A percentile compares a stretch with the other conserved stretches of the same genome.
These are phyloP conservation scores for Earliella scabrosa DNA, from an alignment of 1,284 basidiomycete species.

Conservation along the genomic window DNA sequence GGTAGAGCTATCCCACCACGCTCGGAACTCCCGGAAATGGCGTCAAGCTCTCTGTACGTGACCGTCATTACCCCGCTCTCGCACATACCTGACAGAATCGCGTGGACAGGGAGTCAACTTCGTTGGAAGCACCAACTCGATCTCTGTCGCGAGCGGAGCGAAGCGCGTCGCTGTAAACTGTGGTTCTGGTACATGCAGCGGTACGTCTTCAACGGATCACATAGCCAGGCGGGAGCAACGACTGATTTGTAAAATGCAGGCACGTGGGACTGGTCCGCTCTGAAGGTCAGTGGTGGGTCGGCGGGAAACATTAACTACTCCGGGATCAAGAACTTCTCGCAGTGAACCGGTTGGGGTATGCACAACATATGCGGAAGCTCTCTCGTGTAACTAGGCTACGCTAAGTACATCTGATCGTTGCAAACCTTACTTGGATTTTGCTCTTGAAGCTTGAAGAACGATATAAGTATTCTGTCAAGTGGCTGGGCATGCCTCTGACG, in stretches of 20 bases:
- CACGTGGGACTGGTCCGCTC: slow-evolving; percentile 55
- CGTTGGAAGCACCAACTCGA: slow-evolving; percentile 30
- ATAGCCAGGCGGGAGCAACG: not conserved
- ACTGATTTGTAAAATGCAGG: slow-evolving; percentile 20
- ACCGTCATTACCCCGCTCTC: not conserved
- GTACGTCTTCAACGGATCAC: not conserved
- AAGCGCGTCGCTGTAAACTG: slow-evolving; percentile 39
- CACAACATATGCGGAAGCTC: no score
- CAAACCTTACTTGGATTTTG: no score
- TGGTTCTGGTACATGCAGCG: slow-evolving; percentile 35
- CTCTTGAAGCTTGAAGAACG: no score
- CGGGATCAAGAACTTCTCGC: slow-evolving; percentile 39
- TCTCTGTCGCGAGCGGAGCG: slow-evolving; percentile 33
- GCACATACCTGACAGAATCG: not conserved
- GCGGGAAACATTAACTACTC: slow-evolving; percentile 43
- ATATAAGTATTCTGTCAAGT: no score
- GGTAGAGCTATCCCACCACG: slow-evolving; percentile 41
- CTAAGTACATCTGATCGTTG: no score
- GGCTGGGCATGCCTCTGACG: no score
- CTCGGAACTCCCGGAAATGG: slow-evolving; percentile 43
- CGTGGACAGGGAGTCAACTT: slow-evolving; percentile 35
- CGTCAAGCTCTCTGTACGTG: slow-evolving; percentile 33
- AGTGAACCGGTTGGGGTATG: slow-evolving; percentile 27
- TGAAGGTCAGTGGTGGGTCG: slow-evolving; percentile 49
- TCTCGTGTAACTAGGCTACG: no score